Evolutionary conservation across 371 early-diverging fungal species (phyloP).

Genomic region (Mortierella sp.): DNA sequence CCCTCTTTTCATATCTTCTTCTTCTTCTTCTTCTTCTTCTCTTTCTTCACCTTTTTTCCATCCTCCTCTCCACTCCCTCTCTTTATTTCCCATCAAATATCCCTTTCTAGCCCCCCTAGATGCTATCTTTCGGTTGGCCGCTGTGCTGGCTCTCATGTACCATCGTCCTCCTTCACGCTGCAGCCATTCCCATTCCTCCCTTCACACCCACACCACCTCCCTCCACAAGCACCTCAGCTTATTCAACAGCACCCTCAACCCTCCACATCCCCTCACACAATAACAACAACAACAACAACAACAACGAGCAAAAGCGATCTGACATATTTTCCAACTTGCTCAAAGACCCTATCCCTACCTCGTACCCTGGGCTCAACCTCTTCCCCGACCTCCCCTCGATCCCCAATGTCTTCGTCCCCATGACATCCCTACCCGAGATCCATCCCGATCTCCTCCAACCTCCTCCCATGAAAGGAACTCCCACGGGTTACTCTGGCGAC

Average conservation of each 20-base stretch:
- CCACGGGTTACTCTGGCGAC: background rate
- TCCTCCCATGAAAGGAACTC: background rate
- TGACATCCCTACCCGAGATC: background rate
- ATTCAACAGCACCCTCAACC: background rate
- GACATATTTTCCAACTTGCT: background rate
- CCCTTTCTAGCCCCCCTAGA: background rate
- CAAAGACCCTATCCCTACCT: background rate
- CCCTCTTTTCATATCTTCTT: background rate
- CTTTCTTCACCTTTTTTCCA: background rate
- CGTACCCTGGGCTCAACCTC: background rate
- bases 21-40: background rate
- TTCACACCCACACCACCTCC: background rate
- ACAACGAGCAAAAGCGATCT: background rate
- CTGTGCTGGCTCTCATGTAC: conserved; percentile 8
- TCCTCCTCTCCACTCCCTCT: background rate
- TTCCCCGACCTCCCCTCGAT: conserved; percentile 4
- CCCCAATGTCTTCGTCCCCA: conserved; percentile 20
- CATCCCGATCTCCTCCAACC: conserved; percentile 1
- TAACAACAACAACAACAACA: background rate
- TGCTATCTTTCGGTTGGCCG: background rate
- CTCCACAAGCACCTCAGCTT: background rate
- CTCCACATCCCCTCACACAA: background rate
- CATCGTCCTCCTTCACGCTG: background rate
- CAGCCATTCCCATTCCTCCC: background rate
- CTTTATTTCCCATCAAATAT: background rate